Percentiles rank a stretch among this genome's conserved stretches.
phyloP scores from a whole-genome alignment of 2,329 filamentous ascomycete species.

The Penicillium paneum region DNA sequence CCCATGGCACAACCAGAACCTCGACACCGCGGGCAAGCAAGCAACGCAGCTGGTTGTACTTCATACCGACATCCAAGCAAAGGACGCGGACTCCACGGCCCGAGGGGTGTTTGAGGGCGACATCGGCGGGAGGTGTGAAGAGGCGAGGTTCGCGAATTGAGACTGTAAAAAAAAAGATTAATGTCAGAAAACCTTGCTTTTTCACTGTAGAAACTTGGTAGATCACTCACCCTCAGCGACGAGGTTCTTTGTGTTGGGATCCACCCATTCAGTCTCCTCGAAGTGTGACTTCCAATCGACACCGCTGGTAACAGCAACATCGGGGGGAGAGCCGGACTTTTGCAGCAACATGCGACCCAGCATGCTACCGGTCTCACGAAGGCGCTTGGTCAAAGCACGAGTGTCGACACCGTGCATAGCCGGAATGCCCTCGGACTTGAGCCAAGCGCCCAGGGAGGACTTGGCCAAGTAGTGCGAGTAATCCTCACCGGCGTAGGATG shows the following conservation, averaged over 20 bases:
- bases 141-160: constrained; percentile 83
- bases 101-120: constrained; percentile 78
- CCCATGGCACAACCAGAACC: constrained; percentile 91
- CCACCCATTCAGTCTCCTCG: constrained; percentile 79
- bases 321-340: constrained; percentile 48
- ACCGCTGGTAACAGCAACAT: constrained; percentile 42
- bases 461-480: constrained; percentile 91
- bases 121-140: constrained; percentile 70
- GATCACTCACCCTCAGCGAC: constrained; percentile 79
- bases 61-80: constrained; percentile 94
- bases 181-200: constrained; percentile 20
- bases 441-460: constrained; percentile 88
- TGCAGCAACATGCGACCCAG: constrained; percentile 82
- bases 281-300: constrained; percentile 59
- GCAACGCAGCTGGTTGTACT: constrained; percentile 96
- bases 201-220: background rate
- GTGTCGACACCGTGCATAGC: constrained; percentile 96
- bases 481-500: constrained; percentile 89
- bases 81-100: constrained; percentile 83
- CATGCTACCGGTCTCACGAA: constrained; percentile 93
- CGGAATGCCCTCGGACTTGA: constrained; percentile 92
- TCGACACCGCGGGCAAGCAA: constrained; percentile 88
- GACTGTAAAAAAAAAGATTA: constrained; percentile 54
- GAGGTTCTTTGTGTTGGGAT: constrained; percentile 90
- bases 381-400: constrained; percentile 86